Conservation (phyloP, 2,329 filamentous ascomycete genomes). For the Aspergillus novoparasiticus region DNA sequence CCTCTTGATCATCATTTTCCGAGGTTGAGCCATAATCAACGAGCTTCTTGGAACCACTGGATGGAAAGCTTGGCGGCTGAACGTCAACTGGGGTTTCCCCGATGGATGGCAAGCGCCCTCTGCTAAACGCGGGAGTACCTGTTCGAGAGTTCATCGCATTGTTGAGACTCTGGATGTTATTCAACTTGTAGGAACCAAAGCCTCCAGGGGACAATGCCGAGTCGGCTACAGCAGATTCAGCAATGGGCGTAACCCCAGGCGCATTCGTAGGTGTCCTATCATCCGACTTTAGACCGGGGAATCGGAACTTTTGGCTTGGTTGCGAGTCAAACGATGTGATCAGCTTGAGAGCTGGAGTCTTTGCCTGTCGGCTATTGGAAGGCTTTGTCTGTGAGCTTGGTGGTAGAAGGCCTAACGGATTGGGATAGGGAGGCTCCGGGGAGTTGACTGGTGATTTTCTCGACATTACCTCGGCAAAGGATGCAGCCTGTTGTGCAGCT, state of each 20-base stretch:
- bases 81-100: conserved; percentile 66
- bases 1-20: conserved; percentile 41
- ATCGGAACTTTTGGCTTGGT: conserved; percentile 59
- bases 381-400: conserved; percentile 37
- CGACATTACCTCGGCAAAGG: conserved; percentile 38
- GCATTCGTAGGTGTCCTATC: conserved; percentile 72
- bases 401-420: conserved; percentile 22
- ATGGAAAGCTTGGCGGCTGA: conserved; percentile 45
- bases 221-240: conserved; percentile 67
- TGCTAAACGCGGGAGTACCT: conserved; percentile 61
- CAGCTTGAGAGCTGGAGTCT: conserved; percentile 82
- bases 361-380: conserved; percentile 64
- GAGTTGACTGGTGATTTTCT: conserved; percentile 46
- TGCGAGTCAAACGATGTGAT: conserved; percentile 78
- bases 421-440: conserved; percentile 60
- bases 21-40: conserved; percentile 53
- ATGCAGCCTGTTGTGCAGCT: conserved; percentile 65
- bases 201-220: conserved; percentile 68
- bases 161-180: conserved; percentile 67
- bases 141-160: conserved; percentile 70
- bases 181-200: conserved; percentile 58
- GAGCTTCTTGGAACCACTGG: conserved; percentile 45
- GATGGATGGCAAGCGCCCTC: conserved; percentile 74
- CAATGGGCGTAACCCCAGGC: conserved; percentile 84
- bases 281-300: conserved; percentile 58